Conservation (phyloP, 2,329 filamentous ascomycete species). For the Pseudogymnoascus verrucosus region DNA sequence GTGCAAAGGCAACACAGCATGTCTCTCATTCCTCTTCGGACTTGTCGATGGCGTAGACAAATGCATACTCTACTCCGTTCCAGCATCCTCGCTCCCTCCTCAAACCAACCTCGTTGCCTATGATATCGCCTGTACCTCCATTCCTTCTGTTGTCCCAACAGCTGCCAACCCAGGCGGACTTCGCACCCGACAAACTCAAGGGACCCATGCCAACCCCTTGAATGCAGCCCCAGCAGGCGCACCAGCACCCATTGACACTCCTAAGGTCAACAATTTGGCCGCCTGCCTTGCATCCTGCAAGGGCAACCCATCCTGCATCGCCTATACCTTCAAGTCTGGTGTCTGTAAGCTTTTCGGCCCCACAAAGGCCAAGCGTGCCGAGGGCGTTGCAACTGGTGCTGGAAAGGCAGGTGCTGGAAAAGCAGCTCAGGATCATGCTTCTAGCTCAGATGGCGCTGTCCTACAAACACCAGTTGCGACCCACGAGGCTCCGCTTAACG, state of each 20-base stretch:
- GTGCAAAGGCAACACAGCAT: slow-evolving; percentile 14
- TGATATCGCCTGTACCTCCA: slow-evolving; percentile 15
- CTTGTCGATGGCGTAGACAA: slow-evolving; percentile 14
- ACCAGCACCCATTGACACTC: slow-evolving; percentile 9
- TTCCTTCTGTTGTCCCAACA: slow-evolving; percentile 16
- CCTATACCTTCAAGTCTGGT: slow-evolving; percentile 12
- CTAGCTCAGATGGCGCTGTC: not conserved
- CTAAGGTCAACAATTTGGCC: slow-evolving; percentile 8
- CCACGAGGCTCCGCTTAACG: not conserved
- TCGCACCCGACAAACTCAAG: not conserved
- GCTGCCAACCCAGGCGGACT: slow-evolving; percentile 14
- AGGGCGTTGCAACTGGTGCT: not conserved
- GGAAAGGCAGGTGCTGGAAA: not conserved
- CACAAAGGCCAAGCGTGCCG: not conserved
- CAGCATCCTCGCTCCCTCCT: slow-evolving; percentile 17
- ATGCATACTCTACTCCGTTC: slow-evolving; percentile 19
- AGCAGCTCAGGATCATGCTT: not conserved
- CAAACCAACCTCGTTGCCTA: slow-evolving; percentile 17
- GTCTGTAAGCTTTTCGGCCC: slow-evolving; percentile 9
- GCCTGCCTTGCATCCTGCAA: slow-evolving; percentile 13
- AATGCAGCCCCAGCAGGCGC: slow-evolving; percentile 1
- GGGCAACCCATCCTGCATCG: slow-evolving; percentile 12
- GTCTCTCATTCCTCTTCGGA: slow-evolving; percentile 18
- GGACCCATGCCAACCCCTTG: slow-evolving; percentile 9
- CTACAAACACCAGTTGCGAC: not conserved